Conservation (phyloP, 2,329 filamentous ascomycete genomes). For the Chaetomiaceae sp. region DNA sequence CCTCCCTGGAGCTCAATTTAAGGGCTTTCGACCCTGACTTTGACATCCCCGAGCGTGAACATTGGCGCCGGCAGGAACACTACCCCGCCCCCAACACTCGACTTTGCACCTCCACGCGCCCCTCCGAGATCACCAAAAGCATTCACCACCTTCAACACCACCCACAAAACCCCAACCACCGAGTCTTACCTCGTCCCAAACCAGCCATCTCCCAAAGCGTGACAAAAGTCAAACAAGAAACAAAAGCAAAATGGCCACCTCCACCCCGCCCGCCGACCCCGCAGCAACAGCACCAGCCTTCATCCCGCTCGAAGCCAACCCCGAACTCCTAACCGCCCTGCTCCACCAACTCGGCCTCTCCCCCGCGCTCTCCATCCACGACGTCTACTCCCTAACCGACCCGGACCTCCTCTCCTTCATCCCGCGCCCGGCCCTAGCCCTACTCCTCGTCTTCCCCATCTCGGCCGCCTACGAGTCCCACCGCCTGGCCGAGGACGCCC, state of each 20-base stretch:
- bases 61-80: too few species aligned
- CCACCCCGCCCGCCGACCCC: slow-evolving; percentile 27
- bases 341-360: slow-evolving; percentile 80
- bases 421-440: slow-evolving; percentile 79
- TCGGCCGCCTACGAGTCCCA: slow-evolving; percentile 72
- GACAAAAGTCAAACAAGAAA: neutral
- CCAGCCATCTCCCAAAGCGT: too few species aligned
- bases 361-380: slow-evolving; percentile 71
- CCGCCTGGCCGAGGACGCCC: slow-evolving; percentile 67
- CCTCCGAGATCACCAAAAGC: too few species aligned
- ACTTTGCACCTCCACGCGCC: too few species aligned
- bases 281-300: slow-evolving; percentile 41
- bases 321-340: slow-evolving; percentile 79
- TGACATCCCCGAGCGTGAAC: too few species aligned
- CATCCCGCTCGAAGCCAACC: slow-evolving; percentile 67
- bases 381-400: slow-evolving; percentile 88
- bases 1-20: too few species aligned
- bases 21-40: too few species aligned
- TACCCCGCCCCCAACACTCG: too few species aligned
- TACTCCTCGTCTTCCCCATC: slow-evolving; percentile 89
- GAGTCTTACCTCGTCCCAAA: too few species aligned
- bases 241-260: slow-evolving; percentile 14
- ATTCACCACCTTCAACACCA: too few species aligned
- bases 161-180: too few species aligned
- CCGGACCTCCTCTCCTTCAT: slow-evolving; percentile 79